Conservation (phyloP, 768 basidiomycete genomes). For the Neoboletus subvelutipes region DNA sequence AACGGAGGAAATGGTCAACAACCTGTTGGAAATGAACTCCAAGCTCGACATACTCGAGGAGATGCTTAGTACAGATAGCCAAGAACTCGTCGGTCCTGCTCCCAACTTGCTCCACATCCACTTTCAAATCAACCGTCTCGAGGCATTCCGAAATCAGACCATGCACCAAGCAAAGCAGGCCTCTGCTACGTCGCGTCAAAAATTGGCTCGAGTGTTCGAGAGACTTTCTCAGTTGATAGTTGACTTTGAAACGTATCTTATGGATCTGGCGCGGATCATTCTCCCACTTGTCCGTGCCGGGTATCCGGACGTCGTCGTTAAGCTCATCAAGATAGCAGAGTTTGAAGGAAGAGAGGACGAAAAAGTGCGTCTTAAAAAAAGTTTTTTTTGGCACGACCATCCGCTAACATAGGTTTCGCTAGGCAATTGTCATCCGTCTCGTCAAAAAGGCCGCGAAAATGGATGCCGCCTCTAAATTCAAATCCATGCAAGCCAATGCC, state of each 20-base stretch:
- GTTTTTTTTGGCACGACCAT: neutral
- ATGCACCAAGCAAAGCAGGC: constrained; percentile 92
- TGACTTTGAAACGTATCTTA: constrained; percentile 83
- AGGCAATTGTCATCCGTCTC: constrained; percentile 93
- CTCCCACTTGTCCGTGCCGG: constrained; percentile 78
- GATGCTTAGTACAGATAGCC: constrained; percentile 72
- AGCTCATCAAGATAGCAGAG: constrained; percentile 90
- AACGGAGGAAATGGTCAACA: constrained; percentile 94
- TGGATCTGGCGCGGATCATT: constrained; percentile 74
- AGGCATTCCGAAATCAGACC: constrained; percentile 91
- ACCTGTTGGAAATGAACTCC: constrained; percentile 88
- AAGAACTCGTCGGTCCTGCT: constrained; percentile 81
- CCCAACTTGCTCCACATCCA: constrained; percentile 89
- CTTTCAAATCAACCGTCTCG: constrained; percentile 88
- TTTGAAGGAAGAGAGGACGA: constrained; percentile 92
- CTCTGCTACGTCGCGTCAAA: constrained; percentile 61
- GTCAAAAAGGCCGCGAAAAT: constrained; percentile 92
- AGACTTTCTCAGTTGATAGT: constrained; percentile 76
- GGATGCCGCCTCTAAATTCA: constrained; percentile 91
- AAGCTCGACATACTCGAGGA: constrained; percentile 77
- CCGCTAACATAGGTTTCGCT: neutral
- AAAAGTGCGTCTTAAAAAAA: constrained; percentile 55
- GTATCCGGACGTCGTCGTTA: constrained; percentile 83
- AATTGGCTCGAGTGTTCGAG: constrained; percentile 79
- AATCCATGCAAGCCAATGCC: constrained; percentile 89